Conservation (phyloP, 805 yeast species). For the Barnettozyma sucrosica region DNA sequence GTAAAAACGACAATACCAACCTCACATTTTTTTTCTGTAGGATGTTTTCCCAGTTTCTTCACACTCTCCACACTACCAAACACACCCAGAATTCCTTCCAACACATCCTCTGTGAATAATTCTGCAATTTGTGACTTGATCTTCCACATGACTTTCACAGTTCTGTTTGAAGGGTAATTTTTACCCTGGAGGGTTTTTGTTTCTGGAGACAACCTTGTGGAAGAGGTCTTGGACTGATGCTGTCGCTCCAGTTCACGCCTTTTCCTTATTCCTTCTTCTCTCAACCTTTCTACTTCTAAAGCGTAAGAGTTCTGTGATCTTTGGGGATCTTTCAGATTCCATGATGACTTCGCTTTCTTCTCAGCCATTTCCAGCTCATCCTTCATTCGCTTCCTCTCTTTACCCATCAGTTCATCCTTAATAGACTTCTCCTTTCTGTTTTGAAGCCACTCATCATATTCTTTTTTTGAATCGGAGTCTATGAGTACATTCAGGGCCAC, state of each 20-base stretch:
- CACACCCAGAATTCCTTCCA: constrained; percentile 20
- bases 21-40: constrained; percentile 14
- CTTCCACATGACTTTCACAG: constrained; percentile 22
- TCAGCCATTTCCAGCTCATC: constrained; percentile 23
- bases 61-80: constrained; percentile 20
- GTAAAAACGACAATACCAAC: constrained; percentile 15
- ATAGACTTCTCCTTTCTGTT: constrained; percentile 6
- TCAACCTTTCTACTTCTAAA: constrained; percentile 16
- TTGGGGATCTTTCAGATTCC: constrained; percentile 13
- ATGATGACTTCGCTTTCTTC: constrained; percentile 2
- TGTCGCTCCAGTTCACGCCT: constrained; percentile 17
- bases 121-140: constrained; percentile 19
- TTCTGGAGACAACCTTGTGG: neutral
- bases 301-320: constrained; percentile 11
- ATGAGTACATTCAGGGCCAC: constrained; percentile 78
- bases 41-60: constrained; percentile 11
- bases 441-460: constrained; percentile 51
- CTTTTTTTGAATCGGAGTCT: constrained; percentile 73
- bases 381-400: constrained; percentile 18
- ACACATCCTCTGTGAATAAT: constrained; percentile 18
- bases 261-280: constrained; percentile 21
- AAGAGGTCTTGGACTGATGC: neutral
- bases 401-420: constrained; percentile 12
- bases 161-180: constrained; percentile 4
- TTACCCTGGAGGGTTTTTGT: neutral